Conservation (phyloP, 768 basidiomycete genomes). For the Atractiella rhizophila region DNA sequence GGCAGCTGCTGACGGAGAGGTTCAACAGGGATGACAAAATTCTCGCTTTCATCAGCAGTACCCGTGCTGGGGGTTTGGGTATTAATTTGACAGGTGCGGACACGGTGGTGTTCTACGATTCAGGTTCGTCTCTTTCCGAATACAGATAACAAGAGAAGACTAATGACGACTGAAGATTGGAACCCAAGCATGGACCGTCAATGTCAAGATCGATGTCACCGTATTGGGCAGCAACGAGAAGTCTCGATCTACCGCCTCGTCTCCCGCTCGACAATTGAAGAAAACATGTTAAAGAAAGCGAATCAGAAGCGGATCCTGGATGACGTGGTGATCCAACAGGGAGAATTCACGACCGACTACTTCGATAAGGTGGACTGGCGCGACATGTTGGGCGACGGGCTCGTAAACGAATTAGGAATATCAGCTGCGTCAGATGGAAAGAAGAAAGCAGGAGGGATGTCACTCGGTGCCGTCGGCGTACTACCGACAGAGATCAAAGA, state of each 20-base stretch:
- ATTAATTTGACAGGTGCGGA: constrained; percentile 47
- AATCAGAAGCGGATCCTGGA: constrained; percentile 87
- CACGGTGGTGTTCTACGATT: constrained; percentile 27
- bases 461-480: constrained; percentile 15
- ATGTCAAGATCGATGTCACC: constrained; percentile 23
- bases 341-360: constrained; percentile 40
- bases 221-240: not conserved
- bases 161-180: too few species aligned
- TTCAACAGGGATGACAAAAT: constrained; percentile 26
- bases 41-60: constrained; percentile 25
- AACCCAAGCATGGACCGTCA: constrained; percentile 26
- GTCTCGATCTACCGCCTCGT: not conserved
- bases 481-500: constrained; percentile 12
- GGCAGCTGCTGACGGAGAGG: constrained; percentile 28
- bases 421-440: constrained; percentile 13
- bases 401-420: constrained; percentile 27
- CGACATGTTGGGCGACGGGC: constrained; percentile 40
- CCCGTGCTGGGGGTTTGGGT: constrained; percentile 38
- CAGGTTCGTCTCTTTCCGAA: constrained; percentile 26
- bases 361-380: constrained; percentile 45
- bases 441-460: constrained; percentile 3
- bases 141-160: too few species aligned
- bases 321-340: constrained; percentile 70
- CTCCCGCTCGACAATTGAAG: constrained; percentile 70
- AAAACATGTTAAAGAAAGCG: constrained; percentile 87